phyloP scores from a whole-genome alignment of 2,329 filamentous ascomycete genomes.

The Neobulgaria alba region DNA sequence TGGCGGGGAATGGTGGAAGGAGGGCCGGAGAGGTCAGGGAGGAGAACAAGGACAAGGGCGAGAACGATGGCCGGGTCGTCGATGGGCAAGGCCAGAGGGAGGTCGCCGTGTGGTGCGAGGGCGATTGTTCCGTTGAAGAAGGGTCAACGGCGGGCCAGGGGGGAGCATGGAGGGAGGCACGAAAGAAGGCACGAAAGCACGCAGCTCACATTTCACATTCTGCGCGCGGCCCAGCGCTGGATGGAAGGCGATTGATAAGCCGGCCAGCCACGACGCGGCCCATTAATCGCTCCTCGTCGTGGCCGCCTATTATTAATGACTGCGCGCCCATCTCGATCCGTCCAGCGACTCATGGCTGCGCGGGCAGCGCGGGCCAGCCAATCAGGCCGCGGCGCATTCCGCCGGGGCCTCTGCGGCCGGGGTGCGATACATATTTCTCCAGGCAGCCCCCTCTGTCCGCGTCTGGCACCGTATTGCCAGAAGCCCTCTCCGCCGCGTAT shows the following conservation, averaged over 20 bases:
- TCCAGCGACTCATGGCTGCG: background rate
- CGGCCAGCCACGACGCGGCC: too few relatives aligned
- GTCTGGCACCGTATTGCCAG: background rate
- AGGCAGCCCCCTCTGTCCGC: background rate
- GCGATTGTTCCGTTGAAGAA: background rate
- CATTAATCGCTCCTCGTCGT: too few relatives aligned
- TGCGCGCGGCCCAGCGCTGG: background rate
- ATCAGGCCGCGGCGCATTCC: too few relatives aligned
- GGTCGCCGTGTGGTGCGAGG: too few relatives aligned
- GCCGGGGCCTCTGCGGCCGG: too few relatives aligned
- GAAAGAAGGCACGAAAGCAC: background rate
- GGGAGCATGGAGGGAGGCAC: background rate
- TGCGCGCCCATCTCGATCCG: background rate
- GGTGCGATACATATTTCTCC: too few relatives aligned
- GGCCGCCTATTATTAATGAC: background rate
- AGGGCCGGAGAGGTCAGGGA: background rate
- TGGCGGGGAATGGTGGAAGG: background rate
- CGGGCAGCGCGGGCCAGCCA: background rate
- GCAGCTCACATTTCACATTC: background rate
- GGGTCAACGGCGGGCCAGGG: background rate
- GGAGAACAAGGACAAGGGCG: background rate
- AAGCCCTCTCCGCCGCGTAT: background rate
- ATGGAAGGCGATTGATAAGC: background rate
- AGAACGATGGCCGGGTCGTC: background rate
- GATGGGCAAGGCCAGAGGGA: background rate